A percentile compares a stretch with the other conserved stretches of the same genome.
phyloP scores from a whole-genome alignment of 768 basidiomycete genomes.

The Pisolithus sp. region DNA sequence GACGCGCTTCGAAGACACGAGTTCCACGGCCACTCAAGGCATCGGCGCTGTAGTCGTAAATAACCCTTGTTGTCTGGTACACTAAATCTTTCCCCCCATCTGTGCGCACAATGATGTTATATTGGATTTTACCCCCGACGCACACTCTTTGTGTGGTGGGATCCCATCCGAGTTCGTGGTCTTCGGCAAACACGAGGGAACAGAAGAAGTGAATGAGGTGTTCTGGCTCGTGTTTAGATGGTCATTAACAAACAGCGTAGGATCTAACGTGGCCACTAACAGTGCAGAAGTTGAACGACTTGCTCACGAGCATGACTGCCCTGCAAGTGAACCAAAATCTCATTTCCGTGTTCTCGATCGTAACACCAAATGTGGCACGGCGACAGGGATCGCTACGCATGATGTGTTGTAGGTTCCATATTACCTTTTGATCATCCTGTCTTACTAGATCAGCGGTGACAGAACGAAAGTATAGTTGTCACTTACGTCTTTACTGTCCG shows the following conservation, averaged over 20 bases:
- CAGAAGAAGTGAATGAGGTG: background rate
- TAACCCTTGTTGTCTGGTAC: background rate
- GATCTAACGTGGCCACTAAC: background rate
- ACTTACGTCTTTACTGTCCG: too few species aligned
- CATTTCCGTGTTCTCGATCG: background rate
- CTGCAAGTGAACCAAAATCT: background rate
- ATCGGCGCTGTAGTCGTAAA: background rate
- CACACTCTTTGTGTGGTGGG: background rate
- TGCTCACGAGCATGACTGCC: background rate
- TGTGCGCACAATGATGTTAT: background rate
- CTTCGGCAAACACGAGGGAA: background rate
- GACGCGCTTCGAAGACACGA: background rate
- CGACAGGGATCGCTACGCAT: background rate
- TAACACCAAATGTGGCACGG: background rate
- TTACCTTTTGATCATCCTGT: background rate
- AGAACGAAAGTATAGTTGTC: too few species aligned
- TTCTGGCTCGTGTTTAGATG: background rate
- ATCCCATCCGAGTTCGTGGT: conserved; percentile 2
- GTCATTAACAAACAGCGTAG: background rate
- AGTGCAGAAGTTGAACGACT: background rate
- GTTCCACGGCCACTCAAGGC: background rate
- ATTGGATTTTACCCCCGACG: background rate
- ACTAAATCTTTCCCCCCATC: background rate
- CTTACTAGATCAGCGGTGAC: too few species aligned
- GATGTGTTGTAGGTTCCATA: background rate